A percentile compares a stretch with the other conserved stretches of the same genome.
These are phyloP conservation scores for Periconia sp. DNA, from an alignment of 2,329 filamentous ascomycete genomes.

Conservation along the genomic window DNA sequence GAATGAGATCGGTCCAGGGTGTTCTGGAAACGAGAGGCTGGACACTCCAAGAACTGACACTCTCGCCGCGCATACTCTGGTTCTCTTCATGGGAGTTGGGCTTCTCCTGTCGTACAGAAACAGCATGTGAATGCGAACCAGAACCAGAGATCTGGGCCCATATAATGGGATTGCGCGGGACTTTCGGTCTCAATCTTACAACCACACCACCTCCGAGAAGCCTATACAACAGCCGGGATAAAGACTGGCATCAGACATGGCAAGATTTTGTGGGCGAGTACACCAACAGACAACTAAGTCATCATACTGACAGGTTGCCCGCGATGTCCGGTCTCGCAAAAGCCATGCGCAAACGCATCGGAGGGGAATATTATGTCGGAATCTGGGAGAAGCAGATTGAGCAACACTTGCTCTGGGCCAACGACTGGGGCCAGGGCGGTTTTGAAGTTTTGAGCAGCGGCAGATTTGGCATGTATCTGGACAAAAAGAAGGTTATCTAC, in stretches of 20 bases:
- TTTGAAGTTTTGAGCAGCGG: no score
- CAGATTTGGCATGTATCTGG: neutral
- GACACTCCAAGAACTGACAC: conserved; percentile 8
- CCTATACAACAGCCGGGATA: no score
- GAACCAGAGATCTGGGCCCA: neutral
- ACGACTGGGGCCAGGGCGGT: no score
- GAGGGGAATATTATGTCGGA: conserved; percentile 1
- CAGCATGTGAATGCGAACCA: conserved; percentile 7
- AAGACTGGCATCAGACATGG: neutral
- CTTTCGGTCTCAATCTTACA: no score
- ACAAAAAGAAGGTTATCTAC: no score
- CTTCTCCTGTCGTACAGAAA: neutral
- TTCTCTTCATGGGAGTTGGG: conserved; percentile 6
- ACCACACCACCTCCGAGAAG: no score
- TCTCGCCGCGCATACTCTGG: conserved; percentile 6
- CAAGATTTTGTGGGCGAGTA: neutral
- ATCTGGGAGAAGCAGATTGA: no score
- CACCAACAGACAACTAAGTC: neutral
- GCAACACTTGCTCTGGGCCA: no score
- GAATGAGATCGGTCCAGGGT: no score
- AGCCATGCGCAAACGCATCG: neutral
- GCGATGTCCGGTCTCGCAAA: conserved; percentile 3
- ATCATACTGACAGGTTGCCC: conserved; percentile 4
- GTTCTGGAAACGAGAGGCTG: conserved; percentile 3
- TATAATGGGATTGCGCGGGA: no score